Conservation (phyloP, 768 basidiomycete genomes). For the Fistulinella prunicolor region DNA sequence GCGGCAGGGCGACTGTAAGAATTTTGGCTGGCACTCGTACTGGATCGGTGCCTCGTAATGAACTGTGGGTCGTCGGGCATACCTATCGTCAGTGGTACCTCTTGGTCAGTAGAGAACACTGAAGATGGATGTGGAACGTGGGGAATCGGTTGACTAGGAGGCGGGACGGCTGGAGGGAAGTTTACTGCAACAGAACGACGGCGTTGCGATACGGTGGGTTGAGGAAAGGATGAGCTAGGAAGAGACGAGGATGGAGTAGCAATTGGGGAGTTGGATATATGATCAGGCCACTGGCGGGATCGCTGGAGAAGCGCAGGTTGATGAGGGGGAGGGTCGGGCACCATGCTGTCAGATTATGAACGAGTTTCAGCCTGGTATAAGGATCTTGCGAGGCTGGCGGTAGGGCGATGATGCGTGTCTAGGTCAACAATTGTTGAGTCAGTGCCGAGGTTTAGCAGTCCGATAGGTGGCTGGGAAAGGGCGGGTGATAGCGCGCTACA, state of each 20-base stretch:
- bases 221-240: slow-evolving; percentile 30
- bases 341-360: slow-evolving; percentile 23
- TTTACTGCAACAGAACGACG: slow-evolving; percentile 69
- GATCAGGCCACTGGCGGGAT: slow-evolving; percentile 36
- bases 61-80: slow-evolving; percentile 30
- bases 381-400: not conserved
- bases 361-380: not conserved
- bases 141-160: slow-evolving; percentile 74
- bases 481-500: slow-evolving; percentile 5
- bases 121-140: slow-evolving; percentile 46
- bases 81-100: slow-evolving; percentile 18
- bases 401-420: not conserved
- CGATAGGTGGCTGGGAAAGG: slow-evolving; percentile 2
- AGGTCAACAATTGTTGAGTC: slow-evolving; percentile 11
- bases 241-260: slow-evolving; percentile 33
- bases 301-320: slow-evolving; percentile 31
- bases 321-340: slow-evolving; percentile 28
- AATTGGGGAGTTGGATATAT: slow-evolving; percentile 14
- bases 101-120: slow-evolving; percentile 16
- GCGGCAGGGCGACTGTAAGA: slow-evolving; percentile 33
- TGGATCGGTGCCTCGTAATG: slow-evolving; percentile 34
- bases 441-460: slow-evolving; percentile 16
- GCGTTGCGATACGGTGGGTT: slow-evolving; percentile 39
- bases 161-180: slow-evolving; percentile 64
- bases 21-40: slow-evolving; percentile 34